Evolutionary conservation across 2,329 filamentous ascomycete species (phyloP).

Genomic region (Rugonectria rugulosa): DNA sequence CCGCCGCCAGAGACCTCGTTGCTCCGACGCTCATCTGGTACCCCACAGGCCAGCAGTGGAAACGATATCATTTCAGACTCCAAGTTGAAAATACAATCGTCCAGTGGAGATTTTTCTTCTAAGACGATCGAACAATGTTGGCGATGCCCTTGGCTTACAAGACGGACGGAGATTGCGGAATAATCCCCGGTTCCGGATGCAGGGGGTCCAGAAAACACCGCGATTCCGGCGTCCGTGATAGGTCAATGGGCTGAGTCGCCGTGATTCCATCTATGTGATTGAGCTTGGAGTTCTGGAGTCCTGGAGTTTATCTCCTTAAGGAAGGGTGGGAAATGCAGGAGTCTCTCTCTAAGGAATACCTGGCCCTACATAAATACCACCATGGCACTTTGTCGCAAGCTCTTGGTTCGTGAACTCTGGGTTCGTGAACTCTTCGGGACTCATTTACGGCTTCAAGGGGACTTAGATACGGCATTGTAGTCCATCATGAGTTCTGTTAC

Average conservation of each 20-base stretch:
- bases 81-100: no score
- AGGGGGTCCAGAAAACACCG: slow-evolving; percentile 13
- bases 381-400: no score
- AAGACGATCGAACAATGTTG: no score
- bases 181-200: slow-evolving; percentile 12
- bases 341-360: no score
- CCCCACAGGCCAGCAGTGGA: slow-evolving; percentile 19
- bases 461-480: no score
- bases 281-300: slow-evolving; percentile 9
- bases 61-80: slow-evolving; percentile 8
- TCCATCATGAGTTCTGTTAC: slow-evolving; percentile 4
- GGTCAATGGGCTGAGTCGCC: not conserved
- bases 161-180: slow-evolving; percentile 22
- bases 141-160: slow-evolving; percentile 9
- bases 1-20: not conserved
- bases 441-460: no score
- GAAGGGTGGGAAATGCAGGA: not conserved
- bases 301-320: slow-evolving; percentile 18
- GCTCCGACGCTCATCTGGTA: slow-evolving; percentile 17
- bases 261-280: slow-evolving; percentile 1
- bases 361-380: no score
- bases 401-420: no score
- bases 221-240: slow-evolving; percentile 14
- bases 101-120: no score
- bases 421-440: no score